A percentile compares a stretch with the other conserved stretches of the same genome.
These are phyloP conservation scores for Ligustrum vulgare DNA, from an alignment of 257 asterid species.

Conservation along the genomic window DNA sequence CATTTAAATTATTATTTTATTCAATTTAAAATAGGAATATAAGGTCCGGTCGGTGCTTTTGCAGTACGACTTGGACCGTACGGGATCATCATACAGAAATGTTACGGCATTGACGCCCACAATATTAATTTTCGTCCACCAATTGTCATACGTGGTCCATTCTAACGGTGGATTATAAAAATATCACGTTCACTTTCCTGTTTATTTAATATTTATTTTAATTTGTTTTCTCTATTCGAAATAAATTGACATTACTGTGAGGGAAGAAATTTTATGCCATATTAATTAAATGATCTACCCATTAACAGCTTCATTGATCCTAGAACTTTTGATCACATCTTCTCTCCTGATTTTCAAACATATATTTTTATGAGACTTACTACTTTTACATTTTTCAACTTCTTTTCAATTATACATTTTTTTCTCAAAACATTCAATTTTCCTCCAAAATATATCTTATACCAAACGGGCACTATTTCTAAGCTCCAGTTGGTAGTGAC, in stretches of 20 bases:
- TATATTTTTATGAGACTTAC: too few relatives aligned
- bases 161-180: not conserved
- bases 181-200: not conserved
- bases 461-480: too few relatives aligned
- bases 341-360: too few relatives aligned
- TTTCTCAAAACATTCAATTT: too few relatives aligned
- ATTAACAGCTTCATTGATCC: too few relatives aligned
- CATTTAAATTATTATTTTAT: not conserved
- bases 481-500: too few relatives aligned
- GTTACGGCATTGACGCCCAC: not conserved
- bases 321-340: too few relatives aligned
- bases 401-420: too few relatives aligned
- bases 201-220: too few relatives aligned
- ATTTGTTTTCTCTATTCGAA: not conserved
- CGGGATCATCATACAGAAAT: not conserved
- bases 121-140: not conserved
- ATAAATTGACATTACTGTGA: not conserved
- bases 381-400: too few relatives aligned
- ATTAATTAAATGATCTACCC: not conserved
- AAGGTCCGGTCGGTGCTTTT: not conserved
- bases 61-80: constrained; percentile 2
- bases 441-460: too few relatives aligned
- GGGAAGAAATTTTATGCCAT: not conserved
- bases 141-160: not conserved
- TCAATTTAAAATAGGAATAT: not conserved